A percentile compares a stretch with the other conserved stretches of the same genome.
phyloP scores from a whole-genome alignment of 352 stramenopile genomes.

The Globisporangium uncinulatum region DNA sequence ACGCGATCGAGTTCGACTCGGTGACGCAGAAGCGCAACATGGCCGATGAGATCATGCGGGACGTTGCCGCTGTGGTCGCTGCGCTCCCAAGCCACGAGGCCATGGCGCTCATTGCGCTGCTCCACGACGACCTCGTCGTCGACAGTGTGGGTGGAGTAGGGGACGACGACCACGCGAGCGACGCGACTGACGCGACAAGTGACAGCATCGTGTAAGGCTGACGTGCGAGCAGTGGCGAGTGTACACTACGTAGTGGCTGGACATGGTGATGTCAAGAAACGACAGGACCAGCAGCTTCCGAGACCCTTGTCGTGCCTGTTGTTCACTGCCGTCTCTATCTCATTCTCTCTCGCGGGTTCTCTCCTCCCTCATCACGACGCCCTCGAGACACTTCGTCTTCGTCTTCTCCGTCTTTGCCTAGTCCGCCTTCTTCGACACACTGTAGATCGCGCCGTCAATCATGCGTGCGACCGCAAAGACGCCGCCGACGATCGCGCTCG shows the following conservation, averaged over 20 bases:
- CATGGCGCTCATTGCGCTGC: slow-evolving; percentile 36
- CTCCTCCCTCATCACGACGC: too few relatives aligned
- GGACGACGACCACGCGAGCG: not conserved
- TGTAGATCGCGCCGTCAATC: slow-evolving; percentile 85
- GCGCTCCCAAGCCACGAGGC: slow-evolving; percentile 48
- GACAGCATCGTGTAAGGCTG: not conserved
- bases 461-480: slow-evolving; percentile 85
- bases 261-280: not conserved
- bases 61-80: slow-evolving; percentile 51
- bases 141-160: not conserved
- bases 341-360: not conserved
- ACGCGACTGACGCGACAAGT: not conserved
- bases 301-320: not conserved
- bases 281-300: not conserved
- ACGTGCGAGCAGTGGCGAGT: not conserved
- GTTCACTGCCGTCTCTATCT: not conserved
- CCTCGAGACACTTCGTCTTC: not conserved
- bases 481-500: slow-evolving; percentile 80
- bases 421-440: slow-evolving; percentile 85
- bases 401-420: slow-evolving; percentile 20
- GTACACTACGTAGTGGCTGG: not conserved
- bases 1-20: slow-evolving; percentile 62
- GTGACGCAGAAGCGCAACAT: slow-evolving; percentile 41
- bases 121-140: slow-evolving; percentile 42
- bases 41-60: slow-evolving; percentile 51